Evolutionary conservation across 768 basidiomycete species (phyloP).

Genomic region (Kwoniella newhampshirensis): DNA sequence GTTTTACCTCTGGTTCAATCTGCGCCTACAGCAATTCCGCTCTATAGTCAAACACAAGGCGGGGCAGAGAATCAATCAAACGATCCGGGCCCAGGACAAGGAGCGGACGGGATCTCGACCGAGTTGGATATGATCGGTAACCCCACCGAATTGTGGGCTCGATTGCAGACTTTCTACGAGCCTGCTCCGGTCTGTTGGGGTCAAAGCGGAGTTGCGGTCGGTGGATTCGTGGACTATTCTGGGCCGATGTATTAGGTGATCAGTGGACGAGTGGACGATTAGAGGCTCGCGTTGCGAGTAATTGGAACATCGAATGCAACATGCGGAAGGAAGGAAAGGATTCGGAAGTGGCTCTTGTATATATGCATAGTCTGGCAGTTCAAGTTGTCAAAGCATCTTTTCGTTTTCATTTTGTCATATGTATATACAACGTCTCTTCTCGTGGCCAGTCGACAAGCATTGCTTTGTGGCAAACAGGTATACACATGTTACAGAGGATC

Average conservation of each 20-base stretch:
- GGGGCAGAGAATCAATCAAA: too few species aligned
- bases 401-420: too few species aligned
- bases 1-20: conserved; percentile 17
- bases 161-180: conserved; percentile 47
- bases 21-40: conserved; percentile 11
- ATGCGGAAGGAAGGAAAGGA: too few species aligned
- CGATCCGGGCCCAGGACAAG: too few species aligned
- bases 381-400: too few species aligned
- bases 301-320: not conserved
- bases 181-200: conserved; percentile 39
- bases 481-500: too few species aligned
- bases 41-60: too few species aligned
- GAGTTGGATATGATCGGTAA: conserved; percentile 7
- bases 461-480: too few species aligned
- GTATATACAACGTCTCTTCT: too few species aligned
- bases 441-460: too few species aligned
- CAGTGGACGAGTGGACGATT: not conserved
- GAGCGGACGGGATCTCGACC: not conserved
- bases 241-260: conserved; percentile 18
- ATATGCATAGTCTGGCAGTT: too few species aligned
- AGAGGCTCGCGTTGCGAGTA: not conserved
- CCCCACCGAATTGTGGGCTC: conserved; percentile 38
- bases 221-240: conserved; percentile 18
- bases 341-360: too few species aligned
- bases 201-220: conserved; percentile 8